A percentile compares a stretch with the other conserved stretches of the same genome.
Evolutionary conservation across 169 alveolate genomes (phyloP).

Genomic region (Babesia microti): DNA sequence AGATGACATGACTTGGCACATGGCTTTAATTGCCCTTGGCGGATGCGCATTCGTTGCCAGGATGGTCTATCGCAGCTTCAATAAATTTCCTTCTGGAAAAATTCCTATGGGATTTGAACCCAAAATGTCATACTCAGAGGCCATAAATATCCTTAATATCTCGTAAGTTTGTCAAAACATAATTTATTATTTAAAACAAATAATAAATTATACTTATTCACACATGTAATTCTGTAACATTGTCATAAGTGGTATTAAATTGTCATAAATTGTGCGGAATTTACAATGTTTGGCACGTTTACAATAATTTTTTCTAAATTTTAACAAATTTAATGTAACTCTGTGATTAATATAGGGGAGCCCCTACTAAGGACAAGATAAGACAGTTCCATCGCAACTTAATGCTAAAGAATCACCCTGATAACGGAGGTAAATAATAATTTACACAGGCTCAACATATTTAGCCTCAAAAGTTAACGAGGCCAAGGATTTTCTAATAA

Average conservation of each 20-base stretch:
- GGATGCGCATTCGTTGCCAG: slow-evolving; percentile 27
- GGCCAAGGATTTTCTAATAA: slow-evolving; percentile 68
- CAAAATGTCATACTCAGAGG: slow-evolving; percentile 55
- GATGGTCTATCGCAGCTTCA: slow-evolving; percentile 16
- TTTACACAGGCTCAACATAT: slow-evolving; percentile 64
- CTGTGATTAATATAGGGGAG: too few relatives aligned
- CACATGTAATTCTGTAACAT: too few relatives aligned
- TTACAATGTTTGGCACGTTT: too few relatives aligned
- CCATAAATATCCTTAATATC: slow-evolving; percentile 52
- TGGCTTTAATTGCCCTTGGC: slow-evolving; percentile 27
- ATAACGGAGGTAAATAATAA: slow-evolving; percentile 65
- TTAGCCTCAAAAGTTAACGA: slow-evolving; percentile 80
- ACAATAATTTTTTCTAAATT: too few relatives aligned
- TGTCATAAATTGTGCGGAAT: too few relatives aligned
- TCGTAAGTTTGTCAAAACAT: slow-evolving; percentile 21
- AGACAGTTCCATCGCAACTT: slow-evolving; percentile 69
- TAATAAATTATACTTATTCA: too few relatives aligned
- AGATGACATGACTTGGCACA: slow-evolving; percentile 38
- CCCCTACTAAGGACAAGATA: slow-evolving; percentile 63
- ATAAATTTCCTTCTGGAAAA: slow-evolving; percentile 26
- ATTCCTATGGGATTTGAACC: slow-evolving; percentile 55
- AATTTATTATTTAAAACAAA: not conserved
- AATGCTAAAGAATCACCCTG: slow-evolving; percentile 79
- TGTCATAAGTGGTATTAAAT: too few relatives aligned
- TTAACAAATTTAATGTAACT: too few relatives aligned